Base-by-base conservation (phyloP, 768 basidiomycete species). In the Amanita brunnescens region DNA sequence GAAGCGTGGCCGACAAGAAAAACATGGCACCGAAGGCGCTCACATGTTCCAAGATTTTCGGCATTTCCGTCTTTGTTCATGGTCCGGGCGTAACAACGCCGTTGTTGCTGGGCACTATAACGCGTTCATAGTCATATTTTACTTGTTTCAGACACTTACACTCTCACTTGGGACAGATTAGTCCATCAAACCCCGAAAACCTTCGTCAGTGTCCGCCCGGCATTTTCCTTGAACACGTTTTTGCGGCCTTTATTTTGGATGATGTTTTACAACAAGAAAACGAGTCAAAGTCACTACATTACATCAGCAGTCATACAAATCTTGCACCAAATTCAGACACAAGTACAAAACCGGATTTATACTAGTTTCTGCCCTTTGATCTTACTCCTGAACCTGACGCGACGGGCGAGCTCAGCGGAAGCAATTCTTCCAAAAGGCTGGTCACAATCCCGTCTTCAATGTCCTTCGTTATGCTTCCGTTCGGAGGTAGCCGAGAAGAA, bases 361-460 rank as follows among this genome's bases (percentile, higher is more conserved):
- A 24, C 32, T 35, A 51, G 21, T 44, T 51, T 14, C 32, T 16
- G 16, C 49, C 32, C 14, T 20, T 44, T 35, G 50, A 21, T 41
- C 37, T 60, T 42, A 66, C 56, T 33, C 66, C 60, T 40, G 68
- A 71, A 2, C 65, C 70, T 30, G 71, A 68, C 12, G 68, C 70
- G 33, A 64, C 62, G 46, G 69, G 61, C 16, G 51, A 49, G 46
- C 44, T 51, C 21, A 55, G 48, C 30, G 77, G 68, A 40, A 85
- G 64, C 45, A 86, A 66, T 38, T 78, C 78, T 57, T 86, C 77
- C 41, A 85, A 63, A 56, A 86, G 56, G 5, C 70, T 78, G 10
- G 81, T 83, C 29, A 84, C 79, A 47, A 85, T 76, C 49, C 83
- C 76, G 57, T 85, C 83, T 61, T 86, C 84, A 1, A 63, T 64